Percentiles rank a stretch among this genome's conserved stretches.
These are phyloP conservation scores for Sugiyamaella mastotermitis DNA, from an alignment of 805 yeast species.

Conservation along the genomic window DNA sequence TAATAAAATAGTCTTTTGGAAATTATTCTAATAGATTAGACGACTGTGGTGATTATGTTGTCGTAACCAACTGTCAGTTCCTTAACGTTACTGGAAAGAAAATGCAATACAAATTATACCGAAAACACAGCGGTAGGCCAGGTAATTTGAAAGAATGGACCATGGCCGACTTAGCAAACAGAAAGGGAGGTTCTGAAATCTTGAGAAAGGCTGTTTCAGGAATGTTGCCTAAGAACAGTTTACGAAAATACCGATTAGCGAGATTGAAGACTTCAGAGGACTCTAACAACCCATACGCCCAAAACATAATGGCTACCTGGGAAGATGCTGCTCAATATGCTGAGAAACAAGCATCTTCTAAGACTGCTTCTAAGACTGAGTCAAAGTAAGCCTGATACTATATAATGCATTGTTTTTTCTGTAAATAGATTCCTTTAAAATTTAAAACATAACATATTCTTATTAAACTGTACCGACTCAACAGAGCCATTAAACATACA, in stretches of 20 bases:
- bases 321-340: slow-evolving; percentile 42
- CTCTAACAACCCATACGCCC: slow-evolving; percentile 77
- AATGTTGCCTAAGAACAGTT: slow-evolving; percentile 90
- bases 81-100: slow-evolving; percentile 83
- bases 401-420: no score
- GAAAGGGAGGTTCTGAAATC: slow-evolving; percentile 85
- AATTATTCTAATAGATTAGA: slow-evolving; percentile 24
- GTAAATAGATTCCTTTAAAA: no score
- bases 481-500: no score
- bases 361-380: no score
- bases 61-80: slow-evolving; percentile 84
- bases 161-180: slow-evolving; percentile 66
- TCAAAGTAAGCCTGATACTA: no score
- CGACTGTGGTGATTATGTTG: slow-evolving; percentile 96
- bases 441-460: no score
- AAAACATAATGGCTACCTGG: slow-evolving; percentile 79
- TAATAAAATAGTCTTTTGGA: slow-evolving; percentile 16
- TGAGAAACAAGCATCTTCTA: no score
- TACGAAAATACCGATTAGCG: slow-evolving; percentile 70
- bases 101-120: slow-evolving; percentile 70
- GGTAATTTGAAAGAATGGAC: slow-evolving; percentile 81
- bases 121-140: slow-evolving; percentile 86
- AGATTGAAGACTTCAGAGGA: slow-evolving; percentile 87
- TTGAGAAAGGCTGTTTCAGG: slow-evolving; percentile 85
- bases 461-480: no score